A percentile compares a stretch with the other conserved stretches of the same genome.
phyloP scores from a whole-genome alignment of 495 filamentous ascomycete species.

The Penicillium herquei region DNA sequence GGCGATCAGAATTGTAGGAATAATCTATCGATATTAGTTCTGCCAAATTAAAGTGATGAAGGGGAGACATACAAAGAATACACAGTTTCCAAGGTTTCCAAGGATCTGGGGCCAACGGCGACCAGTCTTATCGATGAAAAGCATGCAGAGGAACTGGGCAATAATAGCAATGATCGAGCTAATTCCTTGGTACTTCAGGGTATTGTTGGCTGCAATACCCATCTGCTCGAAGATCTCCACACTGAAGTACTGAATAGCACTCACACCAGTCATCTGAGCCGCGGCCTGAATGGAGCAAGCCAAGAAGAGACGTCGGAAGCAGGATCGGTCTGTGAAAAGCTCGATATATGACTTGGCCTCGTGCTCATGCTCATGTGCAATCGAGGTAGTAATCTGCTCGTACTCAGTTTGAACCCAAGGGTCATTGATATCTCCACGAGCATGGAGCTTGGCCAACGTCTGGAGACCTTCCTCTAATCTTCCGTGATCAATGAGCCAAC shows the following conservation, averaged over 20 bases:
- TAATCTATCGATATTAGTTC: background rate
- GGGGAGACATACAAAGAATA: constrained; percentile 2
- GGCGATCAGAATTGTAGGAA: constrained; percentile 1
- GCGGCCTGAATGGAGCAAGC: constrained; percentile 59
- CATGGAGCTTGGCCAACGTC: constrained; percentile 58
- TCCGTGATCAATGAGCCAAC: constrained; percentile 47
- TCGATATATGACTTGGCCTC: constrained; percentile 60
- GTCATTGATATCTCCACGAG: constrained; percentile 56
- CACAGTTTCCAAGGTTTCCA: constrained; percentile 2
- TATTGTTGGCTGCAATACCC: constrained; percentile 54
- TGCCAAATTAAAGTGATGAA: background rate
- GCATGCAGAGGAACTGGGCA: constrained; percentile 23
- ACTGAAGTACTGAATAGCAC: constrained; percentile 64
- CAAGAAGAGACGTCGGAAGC: constrained; percentile 60
- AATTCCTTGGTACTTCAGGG: constrained; percentile 63
- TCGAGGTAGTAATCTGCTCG: constrained; percentile 49
- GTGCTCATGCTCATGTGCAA: constrained; percentile 42
- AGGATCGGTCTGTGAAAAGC: constrained; percentile 56
- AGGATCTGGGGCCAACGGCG: constrained; percentile 3
- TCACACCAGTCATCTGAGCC: constrained; percentile 64
- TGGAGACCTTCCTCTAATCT: constrained; percentile 51
- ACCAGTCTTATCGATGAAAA: constrained; percentile 5
- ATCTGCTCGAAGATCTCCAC: constrained; percentile 59
- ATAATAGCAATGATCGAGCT: constrained; percentile 51
- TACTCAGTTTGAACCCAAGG: constrained; percentile 64